Conservation (phyloP, 208 protist species). For the Trichomonas tenax region DNA sequence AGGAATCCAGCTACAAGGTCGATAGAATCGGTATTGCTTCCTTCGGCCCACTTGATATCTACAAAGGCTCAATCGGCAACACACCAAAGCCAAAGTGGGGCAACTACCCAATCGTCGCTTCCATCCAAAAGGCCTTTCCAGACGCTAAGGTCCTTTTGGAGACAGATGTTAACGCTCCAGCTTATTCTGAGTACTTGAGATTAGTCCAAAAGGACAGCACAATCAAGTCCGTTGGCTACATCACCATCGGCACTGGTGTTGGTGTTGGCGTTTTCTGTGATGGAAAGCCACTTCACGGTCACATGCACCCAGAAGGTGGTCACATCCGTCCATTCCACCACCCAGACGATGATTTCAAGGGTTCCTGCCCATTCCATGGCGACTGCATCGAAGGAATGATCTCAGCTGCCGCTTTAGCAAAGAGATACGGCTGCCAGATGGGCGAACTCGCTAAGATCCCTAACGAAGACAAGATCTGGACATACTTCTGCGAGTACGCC, state of each 20-base stretch:
- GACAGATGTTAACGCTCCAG: neutral
- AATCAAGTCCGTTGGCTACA: slow-evolving; percentile 40
- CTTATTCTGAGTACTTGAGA: neutral
- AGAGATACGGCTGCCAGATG: slow-evolving; percentile 21
- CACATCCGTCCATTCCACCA: slow-evolving; percentile 34
- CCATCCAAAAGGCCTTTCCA: neutral
- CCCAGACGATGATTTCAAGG: slow-evolving; percentile 38
- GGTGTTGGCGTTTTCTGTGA: slow-evolving; percentile 47
- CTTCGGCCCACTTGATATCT: slow-evolving; percentile 49
- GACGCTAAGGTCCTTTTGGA: neutral
- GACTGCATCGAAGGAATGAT: slow-evolving; percentile 53
- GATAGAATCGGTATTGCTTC: slow-evolving; percentile 44
- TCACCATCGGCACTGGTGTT: slow-evolving; percentile 55
- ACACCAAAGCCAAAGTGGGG: neutral
- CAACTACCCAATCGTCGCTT: neutral
- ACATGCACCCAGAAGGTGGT: slow-evolving; percentile 53
- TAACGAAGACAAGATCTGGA: slow-evolving; percentile 45
- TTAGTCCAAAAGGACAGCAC: neutral
- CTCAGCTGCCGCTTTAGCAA: slow-evolving; percentile 39
- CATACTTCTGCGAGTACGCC: slow-evolving; percentile 33
- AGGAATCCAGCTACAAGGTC: slow-evolving; percentile 2
- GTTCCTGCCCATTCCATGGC: slow-evolving; percentile 50
- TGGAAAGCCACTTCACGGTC: slow-evolving; percentile 44
- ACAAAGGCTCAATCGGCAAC: neutral
- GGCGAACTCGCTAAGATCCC: slow-evolving; percentile 29